These are phyloP conservation scores for Alternaria burnsii DNA, from an alignment of 2,329 filamentous ascomycete genomes.

Conservation along the genomic window DNA sequence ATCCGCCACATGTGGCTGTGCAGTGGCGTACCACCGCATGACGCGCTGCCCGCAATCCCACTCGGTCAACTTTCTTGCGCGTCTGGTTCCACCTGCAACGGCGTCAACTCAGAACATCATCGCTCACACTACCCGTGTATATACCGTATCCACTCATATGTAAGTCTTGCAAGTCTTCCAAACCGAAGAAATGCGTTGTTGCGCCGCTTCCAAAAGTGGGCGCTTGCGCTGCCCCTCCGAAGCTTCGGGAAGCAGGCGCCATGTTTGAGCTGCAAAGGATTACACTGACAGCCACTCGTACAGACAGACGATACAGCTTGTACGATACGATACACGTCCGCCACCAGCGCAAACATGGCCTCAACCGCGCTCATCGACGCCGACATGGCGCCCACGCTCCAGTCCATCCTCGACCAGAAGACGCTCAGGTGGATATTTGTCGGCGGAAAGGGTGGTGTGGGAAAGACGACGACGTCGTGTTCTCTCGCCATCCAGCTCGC, in stretches of 20 bases:
- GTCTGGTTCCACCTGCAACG: background rate
- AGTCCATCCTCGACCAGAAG: conserved; percentile 94
- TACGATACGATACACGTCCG: background rate
- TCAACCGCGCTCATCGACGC: conserved; percentile 57
- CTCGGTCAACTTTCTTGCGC: conserved; percentile 13
- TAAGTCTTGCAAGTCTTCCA: background rate
- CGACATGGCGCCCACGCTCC: conserved; percentile 90
- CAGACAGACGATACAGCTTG: background rate
- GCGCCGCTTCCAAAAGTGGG: background rate
- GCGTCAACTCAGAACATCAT: background rate
- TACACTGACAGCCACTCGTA: background rate
- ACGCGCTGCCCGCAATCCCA: conserved; percentile 11
- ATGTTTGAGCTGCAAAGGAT: background rate
- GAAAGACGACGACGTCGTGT: conserved; percentile 99
- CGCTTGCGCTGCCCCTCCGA: conserved; percentile 10
- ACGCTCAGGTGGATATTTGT: conserved; percentile 99
- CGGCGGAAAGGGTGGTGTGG: conserved; percentile 96
- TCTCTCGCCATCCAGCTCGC: conserved; percentile 98
- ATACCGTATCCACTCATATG: background rate
- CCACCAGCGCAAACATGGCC: conserved; percentile 41
- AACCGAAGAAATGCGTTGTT: background rate
- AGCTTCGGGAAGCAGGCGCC: conserved; percentile 27
- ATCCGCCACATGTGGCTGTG: conserved; percentile 4
- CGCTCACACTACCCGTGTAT: background rate
- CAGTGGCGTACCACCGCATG: conserved; percentile 22